Percentiles rank a stretch among this genome's conserved stretches.
These are phyloP conservation scores for Irpex sp. DNA, from an alignment of 1,284 basidiomycete species.

Conservation along the genomic window DNA sequence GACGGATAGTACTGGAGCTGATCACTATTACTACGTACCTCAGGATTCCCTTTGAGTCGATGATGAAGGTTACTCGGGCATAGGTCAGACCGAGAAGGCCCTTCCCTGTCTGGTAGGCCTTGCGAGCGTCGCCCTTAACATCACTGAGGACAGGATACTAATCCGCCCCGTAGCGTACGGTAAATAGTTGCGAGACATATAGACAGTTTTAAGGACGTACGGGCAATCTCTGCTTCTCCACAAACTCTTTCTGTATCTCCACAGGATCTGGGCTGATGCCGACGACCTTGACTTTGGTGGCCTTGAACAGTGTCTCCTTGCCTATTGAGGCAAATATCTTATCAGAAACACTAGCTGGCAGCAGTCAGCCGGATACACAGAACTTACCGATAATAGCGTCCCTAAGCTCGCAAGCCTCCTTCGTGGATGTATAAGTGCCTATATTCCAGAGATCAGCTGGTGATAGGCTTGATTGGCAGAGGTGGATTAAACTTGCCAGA, in stretches of 20 bases:
- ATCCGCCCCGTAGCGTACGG: background rate
- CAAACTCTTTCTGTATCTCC: slow-evolving; percentile 69
- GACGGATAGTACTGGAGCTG: background rate
- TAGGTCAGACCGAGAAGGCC: slow-evolving; percentile 62
- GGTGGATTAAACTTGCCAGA: slow-evolving; percentile 39
- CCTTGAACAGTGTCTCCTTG: slow-evolving; percentile 58
- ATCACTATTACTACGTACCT: slow-evolving; percentile 36
- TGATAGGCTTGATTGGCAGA: background rate
- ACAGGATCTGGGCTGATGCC: slow-evolving; percentile 72
- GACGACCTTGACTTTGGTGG: slow-evolving; percentile 59
- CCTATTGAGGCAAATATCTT: slow-evolving; percentile 33
- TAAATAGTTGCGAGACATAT: slow-evolving; percentile 4
- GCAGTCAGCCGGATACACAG: background rate
- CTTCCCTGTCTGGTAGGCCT: slow-evolving; percentile 61
- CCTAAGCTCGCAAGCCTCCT: slow-evolving; percentile 75
- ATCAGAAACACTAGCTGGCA: background rate
- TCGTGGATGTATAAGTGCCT: slow-evolving; percentile 76
- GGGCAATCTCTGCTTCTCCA: slow-evolving; percentile 65
- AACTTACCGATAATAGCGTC: slow-evolving; percentile 63
- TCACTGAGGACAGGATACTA: slow-evolving; percentile 79
- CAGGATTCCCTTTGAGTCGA: slow-evolving; percentile 67
- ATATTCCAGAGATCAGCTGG: slow-evolving; percentile 3
- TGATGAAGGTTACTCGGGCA: slow-evolving; percentile 71
- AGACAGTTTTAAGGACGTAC: slow-evolving; percentile 33
- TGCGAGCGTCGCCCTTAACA: slow-evolving; percentile 53